These are phyloP conservation scores for Eucalyptus sp. DNA, from an alignment of 345 rosid genomes.

Conservation along the genomic window DNA sequence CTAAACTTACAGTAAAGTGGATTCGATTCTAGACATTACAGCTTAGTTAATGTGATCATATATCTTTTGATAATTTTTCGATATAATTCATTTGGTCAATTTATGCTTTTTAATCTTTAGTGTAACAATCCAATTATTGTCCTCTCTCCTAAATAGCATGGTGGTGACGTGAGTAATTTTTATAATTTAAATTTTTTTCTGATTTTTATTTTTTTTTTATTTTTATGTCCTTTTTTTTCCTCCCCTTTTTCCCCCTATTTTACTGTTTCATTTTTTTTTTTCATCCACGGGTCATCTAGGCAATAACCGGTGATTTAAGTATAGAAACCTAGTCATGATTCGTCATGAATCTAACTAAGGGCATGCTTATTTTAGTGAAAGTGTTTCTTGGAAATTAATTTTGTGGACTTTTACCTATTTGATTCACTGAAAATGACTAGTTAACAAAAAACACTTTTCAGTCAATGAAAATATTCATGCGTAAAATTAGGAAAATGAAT, in stretches of 20 bases:
- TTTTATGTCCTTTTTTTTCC: not conserved
- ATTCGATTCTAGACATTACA: not conserved
- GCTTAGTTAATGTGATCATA: not conserved
- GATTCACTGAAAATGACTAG: too few species aligned
- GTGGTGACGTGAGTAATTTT: rapidly evolving
- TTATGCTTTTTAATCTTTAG: not conserved
- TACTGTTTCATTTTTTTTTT: not conserved
- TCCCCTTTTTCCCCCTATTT: rapidly evolving
- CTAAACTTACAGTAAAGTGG: rapidly evolving
- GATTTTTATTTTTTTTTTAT: not conserved
- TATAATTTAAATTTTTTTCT: not conserved
- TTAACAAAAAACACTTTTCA: rapidly evolving
- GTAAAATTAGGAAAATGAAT: not conserved
- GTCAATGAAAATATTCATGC: rapidly evolving
- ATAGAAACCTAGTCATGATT: not conserved
- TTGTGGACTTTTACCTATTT: too few species aligned
- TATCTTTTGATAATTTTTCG: not conserved
- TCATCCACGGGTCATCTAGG: rapidly evolving
- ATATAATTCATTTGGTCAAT: rapidly evolving
- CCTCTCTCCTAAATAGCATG: rapidly evolving
- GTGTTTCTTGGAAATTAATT: not conserved
- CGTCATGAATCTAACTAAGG: not conserved
- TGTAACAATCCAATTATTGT: rapidly evolving
- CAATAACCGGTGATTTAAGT: not conserved
- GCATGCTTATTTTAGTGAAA: not conserved